phyloP scores from a whole-genome alignment of 2,329 filamentous ascomycete genomes.

The Pseudopyricularia cyperi region DNA sequence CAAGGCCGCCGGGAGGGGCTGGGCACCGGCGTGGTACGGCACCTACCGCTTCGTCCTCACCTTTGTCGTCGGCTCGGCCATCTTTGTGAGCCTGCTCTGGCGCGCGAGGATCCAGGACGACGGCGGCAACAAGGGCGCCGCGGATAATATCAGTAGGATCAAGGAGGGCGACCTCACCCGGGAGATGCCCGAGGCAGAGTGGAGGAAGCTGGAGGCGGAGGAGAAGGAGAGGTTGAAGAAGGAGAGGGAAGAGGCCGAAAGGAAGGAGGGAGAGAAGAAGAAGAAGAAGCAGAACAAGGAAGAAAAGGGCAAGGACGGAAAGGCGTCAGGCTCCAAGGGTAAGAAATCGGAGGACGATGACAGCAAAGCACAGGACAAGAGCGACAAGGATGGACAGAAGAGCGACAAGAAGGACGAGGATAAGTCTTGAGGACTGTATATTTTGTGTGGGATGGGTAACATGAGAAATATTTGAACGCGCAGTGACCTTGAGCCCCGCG shows the following conservation, averaged over 20 bases:
- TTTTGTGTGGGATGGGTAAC: no score
- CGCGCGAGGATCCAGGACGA: constrained; percentile 56
- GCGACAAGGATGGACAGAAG: constrained; percentile 8
- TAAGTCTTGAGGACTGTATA: background rate
- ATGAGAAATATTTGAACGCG: no score
- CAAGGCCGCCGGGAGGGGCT: constrained; percentile 58
- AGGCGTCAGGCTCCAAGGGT: constrained; percentile 6
- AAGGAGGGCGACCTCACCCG: background rate
- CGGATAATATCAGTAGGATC: background rate
- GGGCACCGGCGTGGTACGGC: constrained; percentile 74
- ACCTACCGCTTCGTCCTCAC: constrained; percentile 89
- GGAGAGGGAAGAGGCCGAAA: constrained; percentile 20
- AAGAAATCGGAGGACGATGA: constrained; percentile 11
- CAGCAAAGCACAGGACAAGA: constrained; percentile 9
- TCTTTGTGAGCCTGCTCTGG: constrained; percentile 69
- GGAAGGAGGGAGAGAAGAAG: constrained; percentile 10
- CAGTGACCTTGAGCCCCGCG: no score
- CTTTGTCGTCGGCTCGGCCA: constrained; percentile 72
- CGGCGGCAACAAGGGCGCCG: constrained; percentile 12
- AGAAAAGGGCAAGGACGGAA: constrained; percentile 5
- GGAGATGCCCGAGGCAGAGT: constrained; percentile 20
- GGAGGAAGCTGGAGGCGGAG: constrained; percentile 21
- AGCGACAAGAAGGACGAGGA: constrained; percentile 5
- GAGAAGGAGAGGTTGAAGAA: constrained; percentile 13
- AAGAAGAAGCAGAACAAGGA: constrained; percentile 10